Percentiles rank a stretch among this genome's conserved stretches.
Evolutionary conservation across 208 protist species (phyloP).

Genomic region (Leishmania braziliensis): DNA sequence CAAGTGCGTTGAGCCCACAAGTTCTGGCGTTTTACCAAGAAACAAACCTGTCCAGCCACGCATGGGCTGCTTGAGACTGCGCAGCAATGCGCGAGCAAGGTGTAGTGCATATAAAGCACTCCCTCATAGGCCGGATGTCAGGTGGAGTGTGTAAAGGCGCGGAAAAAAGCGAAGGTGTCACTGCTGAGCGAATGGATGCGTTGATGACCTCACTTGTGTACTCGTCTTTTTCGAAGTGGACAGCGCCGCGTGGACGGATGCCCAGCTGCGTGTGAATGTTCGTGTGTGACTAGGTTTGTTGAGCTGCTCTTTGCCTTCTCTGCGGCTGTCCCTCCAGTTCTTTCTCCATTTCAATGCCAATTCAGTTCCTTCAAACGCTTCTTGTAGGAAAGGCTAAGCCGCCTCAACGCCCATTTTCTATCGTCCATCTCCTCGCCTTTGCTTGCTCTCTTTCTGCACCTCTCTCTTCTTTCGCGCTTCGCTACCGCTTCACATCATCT

Average conservation of each 20-base stretch:
- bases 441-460: not conserved
- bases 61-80: not conserved
- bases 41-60: not conserved
- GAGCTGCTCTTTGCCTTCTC: conserved; percentile 4
- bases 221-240: not conserved
- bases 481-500: not conserved
- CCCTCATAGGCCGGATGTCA: not conserved
- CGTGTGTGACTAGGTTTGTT: not conserved
- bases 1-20: not conserved
- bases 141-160: not conserved
- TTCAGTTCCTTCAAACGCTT: not conserved
- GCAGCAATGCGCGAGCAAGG: not conserved
- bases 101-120: too few relatives aligned
- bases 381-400: not conserved
- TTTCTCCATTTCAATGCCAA: not conserved
- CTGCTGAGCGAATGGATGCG: not conserved
- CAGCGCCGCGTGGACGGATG: not conserved
- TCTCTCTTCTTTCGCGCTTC: not conserved
- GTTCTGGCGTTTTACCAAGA: not conserved
- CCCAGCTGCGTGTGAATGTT: not conserved
- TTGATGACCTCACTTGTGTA: not conserved
- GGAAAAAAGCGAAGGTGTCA: not conserved
- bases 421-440: not conserved
- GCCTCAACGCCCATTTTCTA: not conserved
- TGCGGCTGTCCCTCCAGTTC: not conserved